These are phyloP conservation scores for Naganishia friedmannii DNA, from an alignment of 768 basidiomycete genomes.

Conservation along the genomic window DNA sequence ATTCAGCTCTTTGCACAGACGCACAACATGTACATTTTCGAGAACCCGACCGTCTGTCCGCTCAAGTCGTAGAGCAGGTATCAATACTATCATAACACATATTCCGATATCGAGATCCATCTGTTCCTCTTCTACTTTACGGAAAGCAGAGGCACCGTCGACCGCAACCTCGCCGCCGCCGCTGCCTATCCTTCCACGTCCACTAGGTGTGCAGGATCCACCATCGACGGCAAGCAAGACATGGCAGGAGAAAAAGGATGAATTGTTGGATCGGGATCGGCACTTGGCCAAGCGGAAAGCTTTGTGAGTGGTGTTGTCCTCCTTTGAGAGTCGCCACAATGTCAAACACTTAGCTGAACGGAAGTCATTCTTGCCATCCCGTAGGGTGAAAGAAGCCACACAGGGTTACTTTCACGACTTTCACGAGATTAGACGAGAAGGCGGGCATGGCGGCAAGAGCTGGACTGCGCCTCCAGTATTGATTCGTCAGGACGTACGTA, in stretches of 20 bases:
- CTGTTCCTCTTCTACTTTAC: not conserved
- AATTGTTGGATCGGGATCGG: slow-evolving; percentile 69
- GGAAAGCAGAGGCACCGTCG: slow-evolving; percentile 8
- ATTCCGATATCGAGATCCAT: not conserved
- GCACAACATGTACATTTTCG: not conserved
- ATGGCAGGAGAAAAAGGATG: slow-evolving; percentile 64
- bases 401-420: slow-evolving; percentile 87
- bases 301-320: slow-evolving; percentile 45
- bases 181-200: slow-evolving; percentile 54
- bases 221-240: slow-evolving; percentile 64
- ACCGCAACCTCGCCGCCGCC: slow-evolving; percentile 10
- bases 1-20: not conserved
- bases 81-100: not conserved
- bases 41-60: not conserved
- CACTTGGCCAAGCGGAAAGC: slow-evolving; percentile 64
- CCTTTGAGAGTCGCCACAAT: not conserved
- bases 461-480: slow-evolving; percentile 88
- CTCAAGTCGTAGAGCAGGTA: not conserved
- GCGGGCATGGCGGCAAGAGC: slow-evolving; percentile 77
- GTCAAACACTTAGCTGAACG: not conserved
- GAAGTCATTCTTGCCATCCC: slow-evolving; percentile 52
- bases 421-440: slow-evolving; percentile 64
- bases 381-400: slow-evolving; percentile 63
- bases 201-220: slow-evolving; percentile 70
- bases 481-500: slow-evolving; percentile 80